Evolutionary conservation across 257 asterid species (phyloP), one percentile per base, ranked within the genome.

Genomic region (Asclepias syriaca): DNA sequence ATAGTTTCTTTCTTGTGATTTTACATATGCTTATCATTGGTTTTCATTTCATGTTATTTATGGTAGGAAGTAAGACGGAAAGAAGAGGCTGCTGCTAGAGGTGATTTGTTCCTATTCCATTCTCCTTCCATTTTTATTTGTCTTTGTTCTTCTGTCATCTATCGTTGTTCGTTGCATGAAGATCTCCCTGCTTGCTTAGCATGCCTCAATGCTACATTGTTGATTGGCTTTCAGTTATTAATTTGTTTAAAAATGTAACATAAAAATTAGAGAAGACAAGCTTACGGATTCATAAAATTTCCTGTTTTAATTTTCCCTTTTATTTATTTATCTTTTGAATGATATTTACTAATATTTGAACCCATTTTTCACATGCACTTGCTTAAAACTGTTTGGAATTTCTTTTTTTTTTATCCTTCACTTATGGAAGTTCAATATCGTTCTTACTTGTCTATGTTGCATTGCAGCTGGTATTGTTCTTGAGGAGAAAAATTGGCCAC

Each of bases 401-500:
- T 49, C 49, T 34, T 14, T 32, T 13, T 16, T 19, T 50, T 19
- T 50, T 21, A 57, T 14, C 37, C 71, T 74, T 65, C 37, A 13
- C 58, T 69, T 66, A 0, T 67, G 3, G 37, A 24, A 2, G 8
- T 22, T 63, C 56, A 69, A 19, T 72, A 58, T 48, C 68, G 34
- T 39, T 65, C 56, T 59, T 65, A 53, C 57, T 77, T 78, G 75
- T 16, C 48, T 7, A 40, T 79, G 54, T 84, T 79, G 70, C 73
- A 65, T 68, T 84, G 90, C 91, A 83, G 92, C 92, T 73, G 92
- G 92, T 49, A 87, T 87, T 74, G 87, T 79, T 76, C 79, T 81
- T 29, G 86, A 93, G 85, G 91, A 81, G 77, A 93, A 91, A 84
- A 93, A 93, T 58, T 93, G 98, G 98, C 98, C 98, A 74, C 94